A percentile compares a stretch with the other conserved stretches of the same genome.
These are phyloP conservation scores for Sporisorium sorghi DNA, from an alignment of 1,284 basidiomycete species.

Conservation along the genomic window DNA sequence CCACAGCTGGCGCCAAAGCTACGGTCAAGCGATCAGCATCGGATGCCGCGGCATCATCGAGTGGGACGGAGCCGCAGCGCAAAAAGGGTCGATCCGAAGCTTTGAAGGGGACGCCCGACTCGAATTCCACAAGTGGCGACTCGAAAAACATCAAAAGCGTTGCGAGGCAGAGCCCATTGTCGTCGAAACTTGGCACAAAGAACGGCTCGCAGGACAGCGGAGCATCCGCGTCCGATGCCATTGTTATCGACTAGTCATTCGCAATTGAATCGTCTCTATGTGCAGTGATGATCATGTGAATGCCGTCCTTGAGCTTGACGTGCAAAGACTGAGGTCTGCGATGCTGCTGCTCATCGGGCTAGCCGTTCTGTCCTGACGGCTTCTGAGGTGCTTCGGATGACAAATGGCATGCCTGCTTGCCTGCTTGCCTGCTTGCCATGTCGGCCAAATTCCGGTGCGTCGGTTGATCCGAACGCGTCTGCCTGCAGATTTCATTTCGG, in stretches of 20 bases:
- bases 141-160: neutral
- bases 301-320: neutral
- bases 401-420: slow-evolving; percentile 1
- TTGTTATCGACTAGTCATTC: slow-evolving; percentile 20
- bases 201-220: slow-evolving; percentile 8
- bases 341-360: neutral
- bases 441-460: slow-evolving; percentile 2
- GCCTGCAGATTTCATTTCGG: neutral
- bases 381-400: slow-evolving; percentile 3
- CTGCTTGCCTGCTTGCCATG: too few relatives aligned
- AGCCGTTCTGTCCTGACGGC: neutral
- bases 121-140: neutral
- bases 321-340: neutral
- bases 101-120: neutral
- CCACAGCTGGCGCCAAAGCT: neutral
- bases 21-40: slow-evolving; percentile 14
- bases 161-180: neutral
- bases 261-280: neutral
- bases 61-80: neutral
- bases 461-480: slow-evolving; percentile 1
- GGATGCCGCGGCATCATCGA: neutral
- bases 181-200: neutral
- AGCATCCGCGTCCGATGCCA: slow-evolving; percentile 15
- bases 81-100: slow-evolving; percentile 12
- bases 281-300: neutral